Base-by-base conservation (phyloP, 2,329 filamentous ascomycete species). In the Hypoxylon sp. region DNA sequence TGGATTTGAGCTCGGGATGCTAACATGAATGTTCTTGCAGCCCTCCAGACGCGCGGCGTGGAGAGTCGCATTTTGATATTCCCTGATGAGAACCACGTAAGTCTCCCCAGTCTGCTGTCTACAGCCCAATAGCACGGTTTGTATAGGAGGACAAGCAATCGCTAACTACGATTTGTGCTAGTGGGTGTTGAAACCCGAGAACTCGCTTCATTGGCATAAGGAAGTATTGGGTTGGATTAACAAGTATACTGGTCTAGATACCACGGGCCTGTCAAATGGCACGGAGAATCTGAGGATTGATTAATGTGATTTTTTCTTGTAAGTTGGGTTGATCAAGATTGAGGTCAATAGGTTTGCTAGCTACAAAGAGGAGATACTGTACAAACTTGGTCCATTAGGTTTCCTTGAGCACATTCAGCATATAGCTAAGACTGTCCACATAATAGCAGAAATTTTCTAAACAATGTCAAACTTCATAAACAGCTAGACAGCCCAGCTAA, bases 101-200 rank as follows among this genome's bases (percentile, higher is more conserved):
- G 82, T 79, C 11, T 1, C 19, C 37, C 19, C 5, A 11, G 10
- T 15, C 5, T 48, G 2, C 21, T 5, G 19, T 27, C 46, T 27
- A 48, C 4, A 10, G 10, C 15, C n/a, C 6, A n/a, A 42, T 2
- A 42, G 6, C 8, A 15, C 21, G 4, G 21, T 35, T 27, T 21
- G n/a, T 48, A 31, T 10, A 21, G 27, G 11, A n/a, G 15, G n/a
- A 19, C 15, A 6, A 31, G 27, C 3, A 13, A 75, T 39, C 85
- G 85, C 0, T 86, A 88, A 1, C 92, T 91, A 74, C 89, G 91
- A 72, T 85, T 89, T 78, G 91, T 37, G n/a, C 7, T 89, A 93
- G 87, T 91, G 93, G 93, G 94, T 98, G 3, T 77, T 97, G 59
- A 97, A 97, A 78, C 93, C 92, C 0, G 95, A 98, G 80, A 98